Conservation (phyloP, 202 grass and related monocot genomes). For the Elaeis oleifera region DNA sequence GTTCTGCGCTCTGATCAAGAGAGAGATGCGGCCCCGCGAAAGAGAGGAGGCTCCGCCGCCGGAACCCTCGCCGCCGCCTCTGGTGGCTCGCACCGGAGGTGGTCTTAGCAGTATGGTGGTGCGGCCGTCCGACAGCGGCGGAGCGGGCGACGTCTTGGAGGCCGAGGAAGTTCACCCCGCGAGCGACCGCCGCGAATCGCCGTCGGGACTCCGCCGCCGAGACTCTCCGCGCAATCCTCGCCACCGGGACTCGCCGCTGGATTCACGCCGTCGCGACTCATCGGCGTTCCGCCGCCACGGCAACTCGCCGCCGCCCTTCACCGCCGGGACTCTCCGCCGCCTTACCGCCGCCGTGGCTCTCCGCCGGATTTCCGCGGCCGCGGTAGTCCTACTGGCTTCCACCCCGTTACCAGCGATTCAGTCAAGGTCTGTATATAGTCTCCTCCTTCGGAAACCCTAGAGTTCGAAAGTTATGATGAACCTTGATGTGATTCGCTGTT, state of each 20-base stretch:
- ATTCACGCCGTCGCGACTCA: neutral
- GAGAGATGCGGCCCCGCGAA: slow-evolving; percentile 20
- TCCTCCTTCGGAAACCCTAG: slow-evolving; percentile 10
- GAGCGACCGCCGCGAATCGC: slow-evolving; percentile 11
- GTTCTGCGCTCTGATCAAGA: neutral
- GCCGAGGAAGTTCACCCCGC: neutral
- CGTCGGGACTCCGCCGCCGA: neutral
- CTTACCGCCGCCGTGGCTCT: slow-evolving; percentile 1
- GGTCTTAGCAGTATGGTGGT: slow-evolving; percentile 27
- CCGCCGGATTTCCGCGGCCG: slow-evolving; percentile 21
- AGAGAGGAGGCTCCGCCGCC: slow-evolving; percentile 16
- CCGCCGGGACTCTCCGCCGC: neutral
- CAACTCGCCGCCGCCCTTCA: neutral
- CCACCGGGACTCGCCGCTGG: slow-evolving; percentile 7
- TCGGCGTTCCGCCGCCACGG: no score
- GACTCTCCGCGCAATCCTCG: neutral
- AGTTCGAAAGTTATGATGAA: neutral
- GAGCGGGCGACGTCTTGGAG: neutral
- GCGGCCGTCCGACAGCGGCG: slow-evolving; percentile 16
- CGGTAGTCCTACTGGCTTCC: slow-evolving; percentile 30
- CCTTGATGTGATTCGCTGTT: no score
- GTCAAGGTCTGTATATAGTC: slow-evolving; percentile 30
- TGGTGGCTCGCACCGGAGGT: neutral
- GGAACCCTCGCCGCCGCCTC: neutral
- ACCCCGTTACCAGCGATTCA: slow-evolving; percentile 39